phyloP scores from a whole-genome alignment of 495 filamentous ascomycete genomes.

The Geoglossum glabrum region DNA sequence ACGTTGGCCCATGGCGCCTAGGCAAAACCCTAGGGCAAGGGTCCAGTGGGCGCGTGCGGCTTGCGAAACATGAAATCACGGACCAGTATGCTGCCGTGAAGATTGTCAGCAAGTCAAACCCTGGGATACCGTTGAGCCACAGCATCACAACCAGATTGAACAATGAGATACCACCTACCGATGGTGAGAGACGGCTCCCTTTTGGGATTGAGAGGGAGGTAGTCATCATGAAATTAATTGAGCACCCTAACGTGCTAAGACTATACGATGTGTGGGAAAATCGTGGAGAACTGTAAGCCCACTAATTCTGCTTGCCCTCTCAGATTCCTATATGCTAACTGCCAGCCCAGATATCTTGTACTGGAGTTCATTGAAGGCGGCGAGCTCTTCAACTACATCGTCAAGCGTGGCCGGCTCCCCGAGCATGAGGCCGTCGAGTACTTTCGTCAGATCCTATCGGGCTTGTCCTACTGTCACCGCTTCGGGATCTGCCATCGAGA shows the following conservation, averaged over 20 bases:
- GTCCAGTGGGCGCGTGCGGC: constrained; percentile 61
- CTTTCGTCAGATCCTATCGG: constrained; percentile 87
- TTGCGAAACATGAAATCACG: constrained; percentile 56
- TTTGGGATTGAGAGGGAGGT: constrained; percentile 80
- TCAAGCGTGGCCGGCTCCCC: constrained; percentile 37
- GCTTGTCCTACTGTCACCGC: constrained; percentile 74
- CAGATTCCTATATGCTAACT: constrained; percentile 11
- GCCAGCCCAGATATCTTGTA: constrained; percentile 58
- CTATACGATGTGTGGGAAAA: constrained; percentile 96
- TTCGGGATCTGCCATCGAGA: constrained; percentile 93
- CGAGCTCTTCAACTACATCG: constrained; percentile 73
- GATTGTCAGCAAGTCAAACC: constrained; percentile 56
- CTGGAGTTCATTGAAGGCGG: constrained; percentile 87
- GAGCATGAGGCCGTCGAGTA: constrained; percentile 67
- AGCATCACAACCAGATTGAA: constrained; percentile 61
- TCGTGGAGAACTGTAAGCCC: constrained; percentile 62
- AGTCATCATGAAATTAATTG: constrained; percentile 86
- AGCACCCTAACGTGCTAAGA: constrained; percentile 81
- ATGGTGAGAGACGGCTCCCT: constrained; percentile 47
- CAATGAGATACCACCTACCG: constrained; percentile 21
- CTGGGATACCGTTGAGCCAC: constrained; percentile 38
- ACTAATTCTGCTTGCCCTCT: constrained; percentile 10
- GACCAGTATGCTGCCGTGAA: constrained; percentile 74
- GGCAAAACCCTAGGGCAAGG: constrained; percentile 74
- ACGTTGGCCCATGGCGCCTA: constrained; percentile 77